phyloP scores from a whole-genome alignment of 306 rosid species.

The Fagus sylvatica region DNA sequence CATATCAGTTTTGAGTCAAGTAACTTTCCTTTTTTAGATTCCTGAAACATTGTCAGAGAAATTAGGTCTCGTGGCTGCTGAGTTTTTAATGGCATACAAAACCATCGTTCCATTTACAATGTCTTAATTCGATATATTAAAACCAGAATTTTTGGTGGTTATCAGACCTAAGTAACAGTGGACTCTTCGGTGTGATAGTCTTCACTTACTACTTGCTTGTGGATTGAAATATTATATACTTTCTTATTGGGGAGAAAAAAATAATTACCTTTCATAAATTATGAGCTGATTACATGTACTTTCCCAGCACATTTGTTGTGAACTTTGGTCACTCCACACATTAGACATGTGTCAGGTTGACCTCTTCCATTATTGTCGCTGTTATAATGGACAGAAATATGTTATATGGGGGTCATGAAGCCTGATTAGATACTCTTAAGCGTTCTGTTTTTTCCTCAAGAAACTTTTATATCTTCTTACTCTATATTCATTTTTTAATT shows the following conservation, averaged over 20 bases:
- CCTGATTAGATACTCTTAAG: too few relatives aligned
- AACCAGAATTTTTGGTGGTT: neutral
- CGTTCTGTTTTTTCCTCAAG: too few relatives aligned
- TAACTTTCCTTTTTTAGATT: neutral
- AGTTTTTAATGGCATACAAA: slow-evolving; percentile 7
- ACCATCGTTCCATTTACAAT: neutral
- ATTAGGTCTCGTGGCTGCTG: neutral
- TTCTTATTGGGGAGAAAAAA: neutral
- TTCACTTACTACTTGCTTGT: neutral
- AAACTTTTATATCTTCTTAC: too few relatives aligned
- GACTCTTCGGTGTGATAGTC: slow-evolving; percentile 3
- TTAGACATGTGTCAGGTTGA: neutral
- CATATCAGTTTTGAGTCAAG: slow-evolving; percentile 12
- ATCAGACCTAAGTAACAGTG: neutral
- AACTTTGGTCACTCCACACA: neutral
- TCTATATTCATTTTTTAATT: too few relatives aligned
- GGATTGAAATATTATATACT: neutral
- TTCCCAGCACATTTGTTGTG: neutral
- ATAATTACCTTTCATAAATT: neutral
- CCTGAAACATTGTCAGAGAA: neutral
- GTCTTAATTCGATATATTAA: slow-evolving; percentile 1
- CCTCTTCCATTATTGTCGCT: too few relatives aligned
- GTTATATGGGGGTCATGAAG: too few relatives aligned
- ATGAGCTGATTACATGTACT: neutral
- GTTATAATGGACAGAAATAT: too few relatives aligned